A percentile compares a stretch with the other conserved stretches of the same genome.
phyloP scores from a whole-genome alignment of 805 yeast species.

The Tetrapisispora iriomotensis region DNA sequence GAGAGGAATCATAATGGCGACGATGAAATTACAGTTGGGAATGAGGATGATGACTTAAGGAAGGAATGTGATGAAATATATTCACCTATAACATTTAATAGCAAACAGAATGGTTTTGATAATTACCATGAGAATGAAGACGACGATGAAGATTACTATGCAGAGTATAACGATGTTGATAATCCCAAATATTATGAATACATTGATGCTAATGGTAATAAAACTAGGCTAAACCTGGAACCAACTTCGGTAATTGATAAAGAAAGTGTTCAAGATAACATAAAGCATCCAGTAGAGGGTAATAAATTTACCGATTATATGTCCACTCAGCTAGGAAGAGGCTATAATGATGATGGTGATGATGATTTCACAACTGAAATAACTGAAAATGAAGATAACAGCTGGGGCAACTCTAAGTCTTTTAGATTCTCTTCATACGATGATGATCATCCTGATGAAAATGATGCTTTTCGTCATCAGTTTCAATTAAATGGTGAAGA shows the following conservation, averaged over 20 bases:
- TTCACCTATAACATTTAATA: conserved; percentile 1
- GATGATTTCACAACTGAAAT: conserved; percentile 5
- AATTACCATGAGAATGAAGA: conserved; percentile 39
- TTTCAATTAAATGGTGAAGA: conserved; percentile 40
- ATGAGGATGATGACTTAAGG: conserved; percentile 25
- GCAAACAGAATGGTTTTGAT: conserved; percentile 4
- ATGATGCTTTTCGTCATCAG: conserved; percentile 33
- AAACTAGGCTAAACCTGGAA: conserved; percentile 26
- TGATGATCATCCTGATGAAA: conserved; percentile 9
- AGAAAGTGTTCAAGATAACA: conserved; percentile 12
- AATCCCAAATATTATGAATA: conserved; percentile 29
- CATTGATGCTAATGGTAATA: conserved; percentile 29
- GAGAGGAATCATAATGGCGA: conserved; percentile 31
- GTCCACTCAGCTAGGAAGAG: conserved; percentile 20
- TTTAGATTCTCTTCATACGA: conserved; percentile 9
- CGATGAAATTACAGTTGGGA: conserved; percentile 44
- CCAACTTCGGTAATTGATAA: conserved; percentile 31
- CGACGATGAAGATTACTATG: conserved; percentile 37
- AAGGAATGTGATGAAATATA: conserved; percentile 9
- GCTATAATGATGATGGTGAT: conserved; percentile 17
- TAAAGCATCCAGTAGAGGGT: conserved; percentile 9
- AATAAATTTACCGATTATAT: conserved; percentile 20
- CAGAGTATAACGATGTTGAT: conserved; percentile 22
- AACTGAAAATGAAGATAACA: conserved; percentile 23
- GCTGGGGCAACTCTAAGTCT: conserved; percentile 1